A percentile compares a stretch with the other conserved stretches of the same genome.
These are phyloP conservation scores for Mrakia gelida DNA, from an alignment of 768 basidiomycete genomes.

Conservation along the genomic window DNA sequence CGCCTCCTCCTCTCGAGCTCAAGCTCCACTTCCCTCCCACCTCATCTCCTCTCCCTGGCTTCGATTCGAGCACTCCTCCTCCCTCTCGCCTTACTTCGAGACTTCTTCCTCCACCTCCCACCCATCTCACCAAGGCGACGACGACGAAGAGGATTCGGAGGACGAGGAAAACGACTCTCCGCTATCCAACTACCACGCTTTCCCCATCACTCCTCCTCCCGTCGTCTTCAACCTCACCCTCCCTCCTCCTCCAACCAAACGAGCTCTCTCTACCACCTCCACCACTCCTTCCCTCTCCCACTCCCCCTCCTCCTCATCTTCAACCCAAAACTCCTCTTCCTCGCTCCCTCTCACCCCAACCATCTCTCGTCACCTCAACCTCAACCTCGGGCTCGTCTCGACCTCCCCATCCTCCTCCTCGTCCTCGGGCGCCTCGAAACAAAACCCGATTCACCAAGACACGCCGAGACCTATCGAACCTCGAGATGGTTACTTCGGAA, in stretches of 20 bases:
- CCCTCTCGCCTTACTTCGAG: background rate
- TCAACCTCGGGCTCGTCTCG: background rate
- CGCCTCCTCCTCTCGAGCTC: background rate
- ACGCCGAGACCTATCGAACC: background rate
- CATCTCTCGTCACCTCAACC: background rate
- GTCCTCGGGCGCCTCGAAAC: background rate
- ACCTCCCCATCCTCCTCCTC: background rate
- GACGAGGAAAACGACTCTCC: background rate
- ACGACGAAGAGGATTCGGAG: background rate
- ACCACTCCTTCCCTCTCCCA: background rate
- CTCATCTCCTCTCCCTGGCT: background rate
- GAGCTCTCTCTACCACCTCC: background rate
- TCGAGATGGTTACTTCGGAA: background rate
- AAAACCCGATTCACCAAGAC: background rate
- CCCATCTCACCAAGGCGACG: background rate
- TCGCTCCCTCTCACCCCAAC: background rate
- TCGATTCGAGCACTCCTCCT: background rate
- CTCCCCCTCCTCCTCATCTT: background rate
- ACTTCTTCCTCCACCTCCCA: background rate
- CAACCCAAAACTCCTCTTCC: background rate
- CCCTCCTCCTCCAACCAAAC: background rate
- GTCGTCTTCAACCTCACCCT: background rate
- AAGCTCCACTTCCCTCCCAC: background rate
- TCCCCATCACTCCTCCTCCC: background rate
- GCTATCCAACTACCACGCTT: background rate